Evolutionary conservation across 1,139 yeast genomes (phyloP).

Genomic region (Candida mesenterica): DNA sequence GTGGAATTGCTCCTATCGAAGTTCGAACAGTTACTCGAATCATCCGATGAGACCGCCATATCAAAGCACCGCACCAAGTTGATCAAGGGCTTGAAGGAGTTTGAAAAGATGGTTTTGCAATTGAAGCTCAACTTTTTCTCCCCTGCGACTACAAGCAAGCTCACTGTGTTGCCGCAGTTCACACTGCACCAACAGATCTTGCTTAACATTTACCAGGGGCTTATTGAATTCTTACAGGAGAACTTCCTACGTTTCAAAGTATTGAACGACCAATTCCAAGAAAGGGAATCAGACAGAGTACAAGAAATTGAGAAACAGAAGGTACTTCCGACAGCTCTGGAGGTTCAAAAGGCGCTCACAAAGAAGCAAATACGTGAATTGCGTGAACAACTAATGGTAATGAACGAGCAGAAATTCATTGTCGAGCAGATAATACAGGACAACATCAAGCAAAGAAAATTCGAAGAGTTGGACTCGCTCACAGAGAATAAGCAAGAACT

Average conservation of each 20-base stretch:
- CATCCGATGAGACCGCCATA: constrained; percentile 13
- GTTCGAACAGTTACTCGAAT: constrained; percentile 20
- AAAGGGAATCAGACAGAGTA: constrained; percentile 18
- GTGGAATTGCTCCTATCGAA: constrained; percentile 31
- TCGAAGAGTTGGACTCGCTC: constrained; percentile 71
- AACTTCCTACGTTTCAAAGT: constrained; percentile 29
- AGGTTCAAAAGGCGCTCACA: constrained; percentile 21
- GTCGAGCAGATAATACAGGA: constrained; percentile 62
- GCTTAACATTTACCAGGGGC: constrained; percentile 35
- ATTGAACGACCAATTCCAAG: constrained; percentile 26
- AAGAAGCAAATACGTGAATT: constrained; percentile 55
- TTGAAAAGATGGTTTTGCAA: constrained; percentile 26
- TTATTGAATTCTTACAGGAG: constrained; percentile 35
- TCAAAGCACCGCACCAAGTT: constrained; percentile 27
- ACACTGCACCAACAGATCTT: constrained; percentile 21
- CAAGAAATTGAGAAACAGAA: constrained; percentile 7
- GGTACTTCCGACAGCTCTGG: background rate
- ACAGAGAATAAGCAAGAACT: constrained; percentile 61
- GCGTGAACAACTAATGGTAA: constrained; percentile 78
- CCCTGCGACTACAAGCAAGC: constrained; percentile 11
- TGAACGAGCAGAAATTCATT: constrained; percentile 78
- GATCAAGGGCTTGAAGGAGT: constrained; percentile 33
- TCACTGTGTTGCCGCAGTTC: constrained; percentile 18
- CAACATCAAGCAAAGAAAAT: constrained; percentile 64
- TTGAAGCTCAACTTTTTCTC: constrained; percentile 30